phyloP scores from a whole-genome alignment of 345 rosid species.

The Adansonia digitata region DNA sequence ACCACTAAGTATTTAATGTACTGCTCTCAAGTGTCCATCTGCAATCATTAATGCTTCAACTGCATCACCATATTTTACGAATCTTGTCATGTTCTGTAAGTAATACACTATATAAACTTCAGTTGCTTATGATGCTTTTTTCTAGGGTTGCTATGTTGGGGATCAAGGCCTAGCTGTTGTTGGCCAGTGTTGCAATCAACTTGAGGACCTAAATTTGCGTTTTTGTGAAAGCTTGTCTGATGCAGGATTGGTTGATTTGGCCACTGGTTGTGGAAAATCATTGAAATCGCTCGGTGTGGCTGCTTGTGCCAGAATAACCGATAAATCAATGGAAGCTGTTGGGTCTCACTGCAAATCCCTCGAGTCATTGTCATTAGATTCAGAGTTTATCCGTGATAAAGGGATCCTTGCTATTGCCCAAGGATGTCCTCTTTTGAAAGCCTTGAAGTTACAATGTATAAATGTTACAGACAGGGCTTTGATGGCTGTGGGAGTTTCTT shows the following conservation, averaged over 20 bases:
- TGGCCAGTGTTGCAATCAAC: conserved; percentile 64
- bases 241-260: conserved; percentile 60
- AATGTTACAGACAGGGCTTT: conserved; percentile 73
- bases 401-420: conserved; percentile 71
- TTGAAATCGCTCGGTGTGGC: conserved; percentile 77
- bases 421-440: conserved; percentile 64
- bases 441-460: conserved; percentile 72
- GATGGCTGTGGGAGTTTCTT: conserved; percentile 52
- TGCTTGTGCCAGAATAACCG: conserved; percentile 81
- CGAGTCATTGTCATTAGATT: conserved; percentile 68
- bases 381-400: conserved; percentile 60
- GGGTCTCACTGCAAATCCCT: conserved; percentile 62
- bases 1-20: background rate
- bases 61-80: background rate
- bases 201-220: conserved; percentile 71
- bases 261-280: conserved; percentile 55
- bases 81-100: too few species aligned
- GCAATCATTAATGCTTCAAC: background rate
- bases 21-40: background rate
- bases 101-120: too few species aligned
- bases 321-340: conserved; percentile 66
- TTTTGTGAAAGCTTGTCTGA: conserved; percentile 90
- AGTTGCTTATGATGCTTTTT: conserved; percentile 5
- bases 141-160: conserved; percentile 86
- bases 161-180: conserved; percentile 74